A percentile compares a stretch with the other conserved stretches of the same genome.
phyloP scores from a whole-genome alignment of 1,284 basidiomycete genomes.

The Schizophyllum amplum region DNA sequence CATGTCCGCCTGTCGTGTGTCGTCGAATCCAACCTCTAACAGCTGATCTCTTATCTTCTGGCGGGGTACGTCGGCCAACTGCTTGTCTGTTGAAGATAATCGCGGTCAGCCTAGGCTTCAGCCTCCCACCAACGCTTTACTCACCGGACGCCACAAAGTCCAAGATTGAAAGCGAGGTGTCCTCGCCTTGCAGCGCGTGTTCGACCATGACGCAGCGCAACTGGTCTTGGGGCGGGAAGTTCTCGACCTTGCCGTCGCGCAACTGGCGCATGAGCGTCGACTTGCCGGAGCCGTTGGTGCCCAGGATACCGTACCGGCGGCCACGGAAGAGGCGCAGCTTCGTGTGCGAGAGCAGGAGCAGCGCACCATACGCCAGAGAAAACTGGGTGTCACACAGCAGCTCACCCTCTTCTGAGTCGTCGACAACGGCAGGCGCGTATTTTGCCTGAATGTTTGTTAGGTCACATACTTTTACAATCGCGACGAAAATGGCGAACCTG shows the following conservation, averaged over 20 bases:
- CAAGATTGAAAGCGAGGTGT: constrained; percentile 71
- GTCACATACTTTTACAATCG: constrained; percentile 6
- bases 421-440: constrained; percentile 29
- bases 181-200: constrained; percentile 91
- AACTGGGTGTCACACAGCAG: constrained; percentile 90
- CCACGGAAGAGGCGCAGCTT: constrained; percentile 87
- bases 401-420: constrained; percentile 71
- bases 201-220: constrained; percentile 93
- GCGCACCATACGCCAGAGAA: constrained; percentile 94
- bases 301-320: constrained; percentile 90
- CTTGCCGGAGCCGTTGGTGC: constrained; percentile 94
- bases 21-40: constrained; percentile 86
- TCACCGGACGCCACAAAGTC: constrained; percentile 84
- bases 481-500: constrained; percentile 2
- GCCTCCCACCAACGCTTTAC: constrained; percentile 14
- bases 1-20: constrained; percentile 75
- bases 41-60: constrained; percentile 75
- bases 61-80: constrained; percentile 49
- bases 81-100: constrained; percentile 59
- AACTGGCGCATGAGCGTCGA: constrained; percentile 96
- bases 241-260: constrained; percentile 91
- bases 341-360: constrained; percentile 94
- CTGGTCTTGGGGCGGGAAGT: constrained; percentile 87
- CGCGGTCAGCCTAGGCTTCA: constrained; percentile 5
- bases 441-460: constrained; percentile 51